Conservation (phyloP, 352 stramenopile species). For the Phytophthora cryptogea region DNA sequence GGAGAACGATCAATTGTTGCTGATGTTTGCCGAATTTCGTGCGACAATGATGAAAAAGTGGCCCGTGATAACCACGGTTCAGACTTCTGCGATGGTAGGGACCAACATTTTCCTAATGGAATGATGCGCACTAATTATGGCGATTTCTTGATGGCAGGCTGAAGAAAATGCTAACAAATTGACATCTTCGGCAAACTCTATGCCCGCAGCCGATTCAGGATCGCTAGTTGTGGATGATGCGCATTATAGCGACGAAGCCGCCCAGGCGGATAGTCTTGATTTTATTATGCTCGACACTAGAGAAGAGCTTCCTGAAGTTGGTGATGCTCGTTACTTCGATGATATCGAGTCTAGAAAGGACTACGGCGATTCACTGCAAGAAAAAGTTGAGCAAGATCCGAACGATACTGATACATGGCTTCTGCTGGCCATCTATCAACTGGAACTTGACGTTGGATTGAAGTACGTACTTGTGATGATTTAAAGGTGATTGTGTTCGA, state of each 20-base stretch:
- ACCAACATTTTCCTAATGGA: background rate
- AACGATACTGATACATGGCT: conserved; percentile 50
- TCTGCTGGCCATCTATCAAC: conserved; percentile 51
- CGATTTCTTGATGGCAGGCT: conserved; percentile 11
- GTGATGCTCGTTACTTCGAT: conserved; percentile 43
- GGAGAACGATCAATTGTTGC: conserved; percentile 34
- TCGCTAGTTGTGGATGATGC: background rate
- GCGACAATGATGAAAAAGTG: conserved; percentile 43
- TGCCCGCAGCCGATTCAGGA: background rate
- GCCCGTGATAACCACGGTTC: conserved; percentile 41
- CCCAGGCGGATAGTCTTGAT: conserved; percentile 7
- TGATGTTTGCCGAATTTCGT: conserved; percentile 47
- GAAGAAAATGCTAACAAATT: conserved; percentile 4
- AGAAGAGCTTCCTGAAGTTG: conserved; percentile 12
- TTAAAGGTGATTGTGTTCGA: background rate
- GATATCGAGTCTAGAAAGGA: conserved; percentile 20
- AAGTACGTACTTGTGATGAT: conserved; percentile 30
- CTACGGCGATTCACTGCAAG: conserved; percentile 31
- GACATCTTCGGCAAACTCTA: background rate
- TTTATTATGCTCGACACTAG: conserved; percentile 27
- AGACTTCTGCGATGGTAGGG: conserved; percentile 27
- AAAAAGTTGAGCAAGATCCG: conserved; percentile 33
- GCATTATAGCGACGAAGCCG: background rate
- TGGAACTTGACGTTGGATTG: conserved; percentile 43
- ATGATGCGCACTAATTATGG: background rate